Evolutionary conservation across 352 stramenopile species (phyloP).

Genomic region (Phytopythium mirpurense): DNA sequence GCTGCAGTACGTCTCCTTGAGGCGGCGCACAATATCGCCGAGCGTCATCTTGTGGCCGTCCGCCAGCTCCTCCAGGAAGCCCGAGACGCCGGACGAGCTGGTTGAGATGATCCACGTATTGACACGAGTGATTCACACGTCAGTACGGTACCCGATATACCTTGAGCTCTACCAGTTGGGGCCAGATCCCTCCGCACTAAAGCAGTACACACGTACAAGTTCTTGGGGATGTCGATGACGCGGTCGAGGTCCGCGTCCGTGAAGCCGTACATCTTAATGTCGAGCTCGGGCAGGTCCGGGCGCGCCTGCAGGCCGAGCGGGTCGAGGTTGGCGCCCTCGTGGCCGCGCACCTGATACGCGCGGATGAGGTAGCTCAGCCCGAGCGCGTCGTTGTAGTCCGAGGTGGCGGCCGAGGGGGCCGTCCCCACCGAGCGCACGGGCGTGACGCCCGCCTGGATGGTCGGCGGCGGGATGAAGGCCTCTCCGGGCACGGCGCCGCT

Average conservation of each 20-base stretch:
- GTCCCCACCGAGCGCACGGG: conserved; percentile 42
- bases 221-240: conserved; percentile 82
- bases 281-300: conserved; percentile 70
- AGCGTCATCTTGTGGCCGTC: conserved; percentile 88
- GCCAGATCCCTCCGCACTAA: too few relatives aligned
- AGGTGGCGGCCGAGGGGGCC: conserved; percentile 15
- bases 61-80: conserved; percentile 83
- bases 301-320: conserved; percentile 90
- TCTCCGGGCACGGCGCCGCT: conserved; percentile 70
- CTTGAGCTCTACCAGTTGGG: too few relatives aligned
- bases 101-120: background rate
- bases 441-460: conserved; percentile 69
- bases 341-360: conserved; percentile 96
- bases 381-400: conserved; percentile 77
- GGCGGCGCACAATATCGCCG: conserved; percentile 90
- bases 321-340: conserved; percentile 95
- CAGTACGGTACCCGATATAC: background rate
- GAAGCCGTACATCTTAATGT: conserved; percentile 93
- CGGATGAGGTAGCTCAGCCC: conserved; percentile 96
- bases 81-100: conserved; percentile 82
- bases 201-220: conserved; percentile 87
- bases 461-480: conserved; percentile 79
- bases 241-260: conserved; percentile 86
- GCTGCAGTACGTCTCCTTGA: conserved; percentile 97
- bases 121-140: conserved; percentile 6